Percentiles rank a stretch among this genome's conserved stretches.
Evolutionary conservation across 108 stramenopile species (phyloP).

Genomic region (Conticribra weissflogii): DNA sequence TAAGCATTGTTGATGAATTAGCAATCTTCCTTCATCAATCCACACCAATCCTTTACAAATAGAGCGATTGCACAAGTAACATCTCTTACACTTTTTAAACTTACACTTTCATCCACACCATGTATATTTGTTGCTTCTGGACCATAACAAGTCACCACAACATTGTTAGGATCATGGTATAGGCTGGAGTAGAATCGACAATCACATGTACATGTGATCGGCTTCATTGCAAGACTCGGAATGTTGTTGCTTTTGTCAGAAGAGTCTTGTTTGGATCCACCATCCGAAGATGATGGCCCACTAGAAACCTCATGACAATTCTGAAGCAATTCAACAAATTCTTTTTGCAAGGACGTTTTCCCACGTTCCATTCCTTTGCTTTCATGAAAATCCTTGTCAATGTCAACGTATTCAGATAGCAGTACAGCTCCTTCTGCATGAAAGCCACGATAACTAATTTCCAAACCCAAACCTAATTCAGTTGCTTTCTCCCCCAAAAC

Average conservation of each 20-base stretch:
- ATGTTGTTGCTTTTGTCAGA: not conserved
- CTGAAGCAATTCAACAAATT: conserved; percentile 23
- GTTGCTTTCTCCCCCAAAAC: conserved; percentile 7
- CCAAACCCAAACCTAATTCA: conserved; percentile 22
- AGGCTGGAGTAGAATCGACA: conserved; percentile 20
- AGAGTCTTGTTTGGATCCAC: not conserved
- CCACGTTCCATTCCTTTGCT: not conserved
- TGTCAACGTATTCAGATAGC: conserved; percentile 22
- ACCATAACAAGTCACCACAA: conserved; percentile 29
- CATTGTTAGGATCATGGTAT: conserved; percentile 19
- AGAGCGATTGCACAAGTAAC: conserved; percentile 22
- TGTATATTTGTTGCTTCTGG: conserved; percentile 23
- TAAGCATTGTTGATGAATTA: no score
- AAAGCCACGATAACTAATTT: conserved; percentile 24
- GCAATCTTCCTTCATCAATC: conserved; percentile 8
- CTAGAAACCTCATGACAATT: conserved; percentile 13
- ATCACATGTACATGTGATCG: conserved; percentile 25
- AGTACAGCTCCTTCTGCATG: conserved; percentile 30
- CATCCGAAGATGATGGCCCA: not conserved
- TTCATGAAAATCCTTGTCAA: not conserved
- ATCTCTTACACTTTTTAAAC: conserved; percentile 18
- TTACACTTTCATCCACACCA: conserved; percentile 32
- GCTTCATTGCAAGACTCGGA: conserved; percentile 10
- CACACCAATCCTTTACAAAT: conserved; percentile 34
- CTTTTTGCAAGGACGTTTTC: conserved; percentile 14